Percentiles rank a stretch among this genome's conserved stretches.
Evolutionary conservation across 169 alveolate genomes (phyloP).

Genomic region (Cryptosporidium tyzzeri): DNA sequence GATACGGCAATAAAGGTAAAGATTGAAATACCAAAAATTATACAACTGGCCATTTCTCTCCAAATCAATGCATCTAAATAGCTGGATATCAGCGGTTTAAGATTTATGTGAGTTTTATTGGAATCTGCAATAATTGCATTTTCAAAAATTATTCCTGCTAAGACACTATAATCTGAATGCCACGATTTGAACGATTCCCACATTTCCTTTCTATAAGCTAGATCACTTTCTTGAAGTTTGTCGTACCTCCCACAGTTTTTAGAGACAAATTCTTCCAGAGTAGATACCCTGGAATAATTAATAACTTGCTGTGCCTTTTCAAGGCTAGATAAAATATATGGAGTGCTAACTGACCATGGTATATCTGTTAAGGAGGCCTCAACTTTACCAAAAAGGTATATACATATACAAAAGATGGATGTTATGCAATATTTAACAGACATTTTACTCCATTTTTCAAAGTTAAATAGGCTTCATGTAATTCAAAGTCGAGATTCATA

Average conservation of each 20-base stretch:
- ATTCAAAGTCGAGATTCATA: background rate
- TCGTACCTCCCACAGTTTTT: constrained; percentile 3
- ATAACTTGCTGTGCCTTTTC: constrained; percentile 58
- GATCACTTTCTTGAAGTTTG: background rate
- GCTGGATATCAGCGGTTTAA: constrained; percentile 34
- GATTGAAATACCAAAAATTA: constrained; percentile 43
- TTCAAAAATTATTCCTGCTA: constrained; percentile 72
- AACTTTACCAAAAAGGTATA: background rate
- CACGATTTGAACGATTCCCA: constrained; percentile 64
- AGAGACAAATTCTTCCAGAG: constrained; percentile 17
- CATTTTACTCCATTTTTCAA: constrained; percentile 17
- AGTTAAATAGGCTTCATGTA: background rate
- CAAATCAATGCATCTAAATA: constrained; percentile 53
- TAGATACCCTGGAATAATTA: constrained; percentile 11
- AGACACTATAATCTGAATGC: constrained; percentile 46
- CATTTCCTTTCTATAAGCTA: constrained; percentile 9
- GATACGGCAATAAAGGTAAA: constrained; percentile 36
- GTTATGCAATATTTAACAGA: background rate
- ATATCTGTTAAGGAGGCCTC: constrained; percentile 28
- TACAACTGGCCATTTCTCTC: constrained; percentile 53
- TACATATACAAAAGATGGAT: background rate
- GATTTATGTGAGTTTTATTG: background rate
- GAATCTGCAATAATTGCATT: constrained; percentile 36
- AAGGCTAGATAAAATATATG: constrained; percentile 34
- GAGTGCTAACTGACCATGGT: constrained; percentile 42